Percentiles rank a stretch among this genome's conserved stretches.
Evolutionary conservation across 2,329 filamentous ascomycete species (phyloP).

Genomic region (Diaporthe eres): DNA sequence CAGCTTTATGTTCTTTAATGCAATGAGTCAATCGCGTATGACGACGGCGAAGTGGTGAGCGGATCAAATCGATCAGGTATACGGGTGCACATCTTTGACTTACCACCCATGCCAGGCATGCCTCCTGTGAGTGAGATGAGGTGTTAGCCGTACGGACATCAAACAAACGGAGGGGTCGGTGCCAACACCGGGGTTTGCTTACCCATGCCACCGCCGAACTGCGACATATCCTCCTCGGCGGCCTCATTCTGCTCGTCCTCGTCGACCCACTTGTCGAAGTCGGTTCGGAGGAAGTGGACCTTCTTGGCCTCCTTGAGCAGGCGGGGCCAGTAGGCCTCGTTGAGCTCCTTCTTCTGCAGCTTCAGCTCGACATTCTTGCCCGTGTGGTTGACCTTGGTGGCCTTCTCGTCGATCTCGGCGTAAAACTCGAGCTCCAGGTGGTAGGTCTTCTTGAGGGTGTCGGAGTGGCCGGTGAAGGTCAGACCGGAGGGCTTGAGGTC

Average conservation of each 20-base stretch:
- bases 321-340: constrained; percentile 95
- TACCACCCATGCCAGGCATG: constrained; percentile 69
- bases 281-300: constrained; percentile 96
- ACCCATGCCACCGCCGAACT: constrained; percentile 75
- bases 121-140: constrained; percentile 56
- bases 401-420: constrained; percentile 87
- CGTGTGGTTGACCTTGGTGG: constrained; percentile 90
- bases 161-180: constrained; percentile 26
- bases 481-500: constrained; percentile 84
- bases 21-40: too few species aligned
- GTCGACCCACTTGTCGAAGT: constrained; percentile 99
- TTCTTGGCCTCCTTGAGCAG: constrained; percentile 92
- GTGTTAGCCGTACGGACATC: constrained; percentile 41
- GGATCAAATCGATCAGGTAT: not conserved
- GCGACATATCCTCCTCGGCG: constrained; percentile 82
- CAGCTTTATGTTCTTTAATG: constrained; percentile 10
- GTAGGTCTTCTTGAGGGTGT: constrained; percentile 89
- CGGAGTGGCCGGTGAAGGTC: constrained; percentile 85
- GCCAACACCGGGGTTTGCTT: constrained; percentile 51
- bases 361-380: constrained; percentile 90
- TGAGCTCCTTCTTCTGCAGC: constrained; percentile 96
- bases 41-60: not conserved
- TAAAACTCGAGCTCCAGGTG: constrained; percentile 89
- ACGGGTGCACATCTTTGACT: constrained; percentile 46
- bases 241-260: constrained; percentile 98